phyloP scores from a whole-genome alignment of 176 grass and related monocot genomes.

The Cocos nucifera region DNA sequence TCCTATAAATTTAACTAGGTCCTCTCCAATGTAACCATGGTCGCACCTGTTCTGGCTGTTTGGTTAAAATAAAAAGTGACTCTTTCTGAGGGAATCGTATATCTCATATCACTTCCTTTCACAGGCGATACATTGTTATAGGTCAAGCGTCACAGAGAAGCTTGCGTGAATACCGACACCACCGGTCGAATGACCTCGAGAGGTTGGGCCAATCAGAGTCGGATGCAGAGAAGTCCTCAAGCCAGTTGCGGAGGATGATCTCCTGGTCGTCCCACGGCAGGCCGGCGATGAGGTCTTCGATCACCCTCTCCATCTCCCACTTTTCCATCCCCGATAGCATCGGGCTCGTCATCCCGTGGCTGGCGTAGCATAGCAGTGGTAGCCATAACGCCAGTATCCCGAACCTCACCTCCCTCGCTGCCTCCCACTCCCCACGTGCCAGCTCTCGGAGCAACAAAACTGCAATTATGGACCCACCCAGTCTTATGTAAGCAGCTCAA shows the following conservation, averaged over 20 bases:
- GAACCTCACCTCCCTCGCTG: slow-evolving; percentile 24
- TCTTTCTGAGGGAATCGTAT: too few species aligned
- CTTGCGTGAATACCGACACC: slow-evolving; percentile 29
- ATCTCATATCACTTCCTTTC: too few species aligned
- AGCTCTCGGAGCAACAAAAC: slow-evolving; percentile 30
- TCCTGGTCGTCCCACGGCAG: slow-evolving; percentile 34
- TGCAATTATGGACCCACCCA: neutral
- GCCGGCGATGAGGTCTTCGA: slow-evolving; percentile 24
- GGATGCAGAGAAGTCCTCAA: slow-evolving; percentile 32
- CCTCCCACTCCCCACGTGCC: slow-evolving; percentile 21
- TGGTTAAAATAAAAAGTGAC: too few species aligned
- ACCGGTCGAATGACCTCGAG: slow-evolving; percentile 20
- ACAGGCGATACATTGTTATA: too few species aligned
- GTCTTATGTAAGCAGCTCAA: too few species aligned
- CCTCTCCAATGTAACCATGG: too few species aligned
- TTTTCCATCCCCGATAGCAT: slow-evolving; percentile 12
- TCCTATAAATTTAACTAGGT: too few species aligned
- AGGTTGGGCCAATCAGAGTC: slow-evolving; percentile 37
- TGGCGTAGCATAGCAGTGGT: slow-evolving; percentile 22
- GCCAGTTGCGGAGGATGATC: slow-evolving; percentile 28
- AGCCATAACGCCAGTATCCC: slow-evolving; percentile 11
- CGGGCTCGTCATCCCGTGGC: slow-evolving; percentile 32
- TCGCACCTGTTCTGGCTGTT: too few species aligned
- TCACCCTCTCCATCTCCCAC: slow-evolving; percentile 26
- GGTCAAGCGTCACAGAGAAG: neutral